Percentiles rank a stretch among this genome's conserved stretches.
Evolutionary conservation across 768 basidiomycete species (phyloP).

Genomic region (Coprinopsis cinerea): DNA sequence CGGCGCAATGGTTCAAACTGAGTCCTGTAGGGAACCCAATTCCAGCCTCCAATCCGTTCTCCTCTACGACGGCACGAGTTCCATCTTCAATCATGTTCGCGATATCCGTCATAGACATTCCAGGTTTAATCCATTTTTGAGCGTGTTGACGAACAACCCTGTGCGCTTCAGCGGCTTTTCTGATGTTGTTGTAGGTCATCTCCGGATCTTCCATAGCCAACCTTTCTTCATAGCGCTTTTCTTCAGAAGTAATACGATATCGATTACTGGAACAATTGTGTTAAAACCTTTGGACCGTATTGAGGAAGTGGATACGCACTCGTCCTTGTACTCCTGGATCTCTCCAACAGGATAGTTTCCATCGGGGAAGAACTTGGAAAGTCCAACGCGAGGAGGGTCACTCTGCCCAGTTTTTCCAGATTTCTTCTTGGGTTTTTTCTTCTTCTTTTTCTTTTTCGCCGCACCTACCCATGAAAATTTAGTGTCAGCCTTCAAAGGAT

Average conservation of each 20-base stretch:
- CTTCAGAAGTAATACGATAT: conserved; percentile 87
- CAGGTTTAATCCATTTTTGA: conserved; percentile 79
- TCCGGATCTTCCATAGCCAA: conserved; percentile 75
- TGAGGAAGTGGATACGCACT: conserved; percentile 47
- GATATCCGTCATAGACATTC: conserved; percentile 92
- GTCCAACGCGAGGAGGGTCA: conserved; percentile 87
- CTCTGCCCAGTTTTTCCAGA: conserved; percentile 77
- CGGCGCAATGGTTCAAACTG: conserved; percentile 90
- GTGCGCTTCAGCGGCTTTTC: conserved; percentile 93
- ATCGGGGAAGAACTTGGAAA: conserved; percentile 83
- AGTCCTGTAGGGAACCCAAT: conserved; percentile 97
- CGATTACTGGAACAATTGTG: conserved; percentile 51
- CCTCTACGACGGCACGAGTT: conserved; percentile 87
- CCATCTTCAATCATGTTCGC: conserved; percentile 91
- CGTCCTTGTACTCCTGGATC: conserved; percentile 84
- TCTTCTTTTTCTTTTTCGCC: conserved; percentile 84
- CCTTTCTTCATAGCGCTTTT: conserved; percentile 80
- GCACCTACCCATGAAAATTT: no score
- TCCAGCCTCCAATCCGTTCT: conserved; percentile 77
- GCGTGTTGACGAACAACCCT: conserved; percentile 84
- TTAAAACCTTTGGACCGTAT: background rate
- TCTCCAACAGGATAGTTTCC: conserved; percentile 92
- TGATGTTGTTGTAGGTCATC: conserved; percentile 82
- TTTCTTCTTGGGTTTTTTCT: conserved; percentile 87
- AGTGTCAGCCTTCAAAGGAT: background rate